A percentile compares a stretch with the other conserved stretches of the same genome.
Conservation (phyloP, 768 basidiomycete genomes). For the Agrocybe pediades region DNA sequence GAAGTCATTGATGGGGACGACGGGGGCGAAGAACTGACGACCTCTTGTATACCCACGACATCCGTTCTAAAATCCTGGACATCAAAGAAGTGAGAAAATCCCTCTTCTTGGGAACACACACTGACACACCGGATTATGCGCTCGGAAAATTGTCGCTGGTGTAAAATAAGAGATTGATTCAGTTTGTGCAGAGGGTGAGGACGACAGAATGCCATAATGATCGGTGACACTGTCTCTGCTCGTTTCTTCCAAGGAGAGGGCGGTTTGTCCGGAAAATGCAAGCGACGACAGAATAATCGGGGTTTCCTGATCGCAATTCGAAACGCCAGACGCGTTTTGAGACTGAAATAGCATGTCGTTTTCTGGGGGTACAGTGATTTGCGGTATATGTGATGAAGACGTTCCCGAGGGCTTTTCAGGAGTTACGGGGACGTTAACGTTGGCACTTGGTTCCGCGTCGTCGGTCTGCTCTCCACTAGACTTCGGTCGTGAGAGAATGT, state of each 20-base stretch:
- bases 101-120: constrained; percentile 20
- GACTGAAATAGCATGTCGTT: background rate
- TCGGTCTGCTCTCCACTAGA: constrained; percentile 10
- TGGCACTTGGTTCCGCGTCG: background rate
- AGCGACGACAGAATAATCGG: constrained; percentile 9
- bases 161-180: constrained; percentile 24
- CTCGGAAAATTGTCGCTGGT: constrained; percentile 26
- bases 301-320: constrained; percentile 2
- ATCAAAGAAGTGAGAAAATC: constrained; percentile 26
- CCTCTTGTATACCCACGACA: constrained; percentile 22
- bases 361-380: constrained; percentile 2
- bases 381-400: constrained; percentile 1
- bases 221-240: constrained; percentile 19
- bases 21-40: constrained; percentile 24
- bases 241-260: constrained; percentile 21
- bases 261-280: constrained; percentile 9
- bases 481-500: constrained; percentile 22
- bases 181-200: constrained; percentile 19
- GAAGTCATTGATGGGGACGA: constrained; percentile 26
- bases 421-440: background rate
- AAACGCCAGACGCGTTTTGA: constrained; percentile 5
- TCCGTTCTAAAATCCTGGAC: constrained; percentile 23
- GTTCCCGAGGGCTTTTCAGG: constrained; percentile 11
- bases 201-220: constrained; percentile 19
- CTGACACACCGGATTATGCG: constrained; percentile 25